Evolutionary conservation across 1,139 yeast genomes (phyloP).

Genomic region (Suhomyces terraborum): DNA sequence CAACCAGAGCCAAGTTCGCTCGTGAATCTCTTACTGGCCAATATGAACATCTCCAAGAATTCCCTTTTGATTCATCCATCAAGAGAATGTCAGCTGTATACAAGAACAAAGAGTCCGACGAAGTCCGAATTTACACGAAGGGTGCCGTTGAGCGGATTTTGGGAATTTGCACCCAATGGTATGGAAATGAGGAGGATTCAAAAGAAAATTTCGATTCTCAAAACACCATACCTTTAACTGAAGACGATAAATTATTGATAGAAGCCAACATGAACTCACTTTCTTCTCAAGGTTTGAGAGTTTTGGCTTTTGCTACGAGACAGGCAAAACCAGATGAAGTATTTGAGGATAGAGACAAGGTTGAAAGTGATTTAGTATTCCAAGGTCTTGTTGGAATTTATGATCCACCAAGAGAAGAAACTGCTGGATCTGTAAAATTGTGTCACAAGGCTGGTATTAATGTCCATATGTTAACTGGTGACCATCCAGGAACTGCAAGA

Average conservation of each 20-base stretch:
- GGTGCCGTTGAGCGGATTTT: conserved; percentile 58
- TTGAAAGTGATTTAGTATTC: conserved; percentile 41
- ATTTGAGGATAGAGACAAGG: conserved; percentile 23
- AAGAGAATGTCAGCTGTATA: conserved; percentile 53
- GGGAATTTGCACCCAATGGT: conserved; percentile 38
- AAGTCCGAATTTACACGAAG: conserved; percentile 39
- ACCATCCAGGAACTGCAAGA: conserved; percentile 54
- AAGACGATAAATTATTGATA: conserved; percentile 27
- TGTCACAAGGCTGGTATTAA: conserved; percentile 56
- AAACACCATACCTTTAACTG: conserved; percentile 23
- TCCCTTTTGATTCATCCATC: conserved; percentile 39
- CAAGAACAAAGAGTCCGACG: conserved; percentile 19
- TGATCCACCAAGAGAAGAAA: conserved; percentile 59
- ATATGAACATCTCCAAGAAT: conserved; percentile 31
- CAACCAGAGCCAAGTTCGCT: conserved; percentile 27
- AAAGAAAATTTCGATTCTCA: conserved; percentile 20
- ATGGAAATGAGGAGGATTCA: conserved; percentile 28
- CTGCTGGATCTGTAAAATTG: conserved; percentile 42
- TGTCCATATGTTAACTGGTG: conserved; percentile 58
- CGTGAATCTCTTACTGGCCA: conserved; percentile 23
- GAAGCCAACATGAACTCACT: conserved; percentile 37
- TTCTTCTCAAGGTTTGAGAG: conserved; percentile 47
- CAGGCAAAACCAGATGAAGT: conserved; percentile 14
- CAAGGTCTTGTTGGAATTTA: conserved; percentile 54
- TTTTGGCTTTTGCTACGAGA: conserved; percentile 46